Evolutionary conservation across 176 grass and related monocot genomes (phyloP), one percentile per base, ranked within the genome.

Genomic region (Secale cereale): DNA sequence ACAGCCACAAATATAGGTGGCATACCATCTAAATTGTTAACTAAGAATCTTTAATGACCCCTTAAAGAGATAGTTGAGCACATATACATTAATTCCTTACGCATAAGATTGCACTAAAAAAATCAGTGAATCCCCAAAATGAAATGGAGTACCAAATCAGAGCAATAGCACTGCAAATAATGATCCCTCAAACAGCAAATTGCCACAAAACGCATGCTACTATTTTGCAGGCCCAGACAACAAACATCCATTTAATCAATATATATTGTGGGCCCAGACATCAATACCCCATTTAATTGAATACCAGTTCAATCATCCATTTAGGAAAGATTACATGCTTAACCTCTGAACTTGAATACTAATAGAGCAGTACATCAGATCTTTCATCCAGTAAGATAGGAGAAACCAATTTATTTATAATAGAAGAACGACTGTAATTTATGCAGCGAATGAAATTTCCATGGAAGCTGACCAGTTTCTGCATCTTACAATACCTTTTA

Each of bases 401-500:
- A 82, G 41, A 4, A 81, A 4, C 1, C 4, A 36, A 36, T 17
- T 76, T 43, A 52, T 22, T 35, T 76, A 32, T 76, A 23, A 30
- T 9, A 22, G 62, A 20, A 10, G 64, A 77, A 70, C 5, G 29
- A 63, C 17, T 39, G 5, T 63, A 80, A 82, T 65, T 71, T 78
- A 59, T 69, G 17, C 46, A 59, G 27, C 33, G 59, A 89, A 66
- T 74, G 30, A 73, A 78, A 69, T 25, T 77, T 60, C 31, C 23
- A 50, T 52, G 30, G 10, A 59, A 52, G 32, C 68, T 45, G 26
- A 5, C 33, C 40, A 86, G 45, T 79, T 39, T 35, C 6, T 65
- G 57, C 39, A 83, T 56, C 48, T 70, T 69, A 79, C 10, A 48
- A 23, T 87, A 98, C 96, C 96, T 95, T 98, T 95, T 74, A 98